Percentiles rank a stretch among this genome's conserved stretches.
phyloP scores from a whole-genome alignment of 1,139 yeast species.

The Saccharomycopsis hybrid region DNA sequence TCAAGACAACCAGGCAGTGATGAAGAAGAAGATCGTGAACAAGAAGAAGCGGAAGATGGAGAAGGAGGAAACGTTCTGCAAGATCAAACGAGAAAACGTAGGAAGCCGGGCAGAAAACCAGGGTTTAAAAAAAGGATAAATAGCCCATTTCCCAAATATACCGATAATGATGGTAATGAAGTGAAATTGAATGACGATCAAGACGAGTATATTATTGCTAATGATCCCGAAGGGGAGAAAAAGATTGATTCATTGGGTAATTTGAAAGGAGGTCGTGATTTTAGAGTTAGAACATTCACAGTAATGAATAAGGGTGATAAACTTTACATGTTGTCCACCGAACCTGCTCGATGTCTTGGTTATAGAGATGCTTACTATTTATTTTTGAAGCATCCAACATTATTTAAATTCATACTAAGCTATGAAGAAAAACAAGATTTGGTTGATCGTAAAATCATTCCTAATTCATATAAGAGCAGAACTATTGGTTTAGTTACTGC shows the following conservation, averaged over 20 bases:
- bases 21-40: slow-evolving; percentile 5
- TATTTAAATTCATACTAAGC: slow-evolving; percentile 69
- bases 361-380: slow-evolving; percentile 88
- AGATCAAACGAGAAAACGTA: neutral
- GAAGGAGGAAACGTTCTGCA: slow-evolving; percentile 4
- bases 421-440: slow-evolving; percentile 80
- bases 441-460: slow-evolving; percentile 75
- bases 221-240: slow-evolving; percentile 71
- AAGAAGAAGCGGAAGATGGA: slow-evolving; percentile 7
- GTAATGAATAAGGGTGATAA: slow-evolving; percentile 68
- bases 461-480: slow-evolving; percentile 88
- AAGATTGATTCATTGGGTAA: slow-evolving; percentile 70
- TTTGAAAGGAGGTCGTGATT: slow-evolving; percentile 67
- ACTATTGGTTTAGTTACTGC: slow-evolving; percentile 90
- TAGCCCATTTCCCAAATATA: slow-evolving; percentile 16
- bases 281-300: slow-evolving; percentile 76
- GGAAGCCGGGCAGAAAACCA: slow-evolving; percentile 17
- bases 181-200: slow-evolving; percentile 42
- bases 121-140: slow-evolving; percentile 11
- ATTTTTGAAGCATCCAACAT: slow-evolving; percentile 67
- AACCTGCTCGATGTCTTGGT: slow-evolving; percentile 93
- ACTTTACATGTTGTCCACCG: slow-evolving; percentile 87
- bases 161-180: slow-evolving; percentile 19
- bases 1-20: neutral
- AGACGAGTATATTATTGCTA: slow-evolving; percentile 76